A percentile compares a stretch with the other conserved stretches of the same genome.
phyloP scores from a whole-genome alignment of 2,329 filamentous ascomycete genomes.

The Cadophora malorum region DNA sequence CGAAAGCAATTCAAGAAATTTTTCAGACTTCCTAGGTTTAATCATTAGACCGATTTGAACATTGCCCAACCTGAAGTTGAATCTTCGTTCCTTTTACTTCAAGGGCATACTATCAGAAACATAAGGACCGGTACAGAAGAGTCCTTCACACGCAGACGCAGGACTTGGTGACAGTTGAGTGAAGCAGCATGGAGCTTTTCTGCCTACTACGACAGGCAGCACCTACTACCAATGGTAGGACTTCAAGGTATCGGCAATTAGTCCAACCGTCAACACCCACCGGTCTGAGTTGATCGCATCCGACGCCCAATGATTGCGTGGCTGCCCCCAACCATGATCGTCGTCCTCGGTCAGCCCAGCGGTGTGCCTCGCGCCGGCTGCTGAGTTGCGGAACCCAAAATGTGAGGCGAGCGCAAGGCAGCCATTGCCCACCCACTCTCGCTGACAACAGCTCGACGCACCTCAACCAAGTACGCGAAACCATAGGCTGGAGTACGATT shows the following conservation, averaged over 20 bases:
- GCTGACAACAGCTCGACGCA: conserved; percentile 23
- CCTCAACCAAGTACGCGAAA: background rate
- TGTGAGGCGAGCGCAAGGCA: conserved; percentile 31
- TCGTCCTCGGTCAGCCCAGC: conserved; percentile 18
- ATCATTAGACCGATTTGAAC: background rate
- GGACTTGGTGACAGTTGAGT: conserved; percentile 9
- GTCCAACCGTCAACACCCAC: background rate
- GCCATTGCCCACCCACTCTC: conserved; percentile 19
- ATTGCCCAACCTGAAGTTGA: background rate
- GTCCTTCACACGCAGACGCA: conserved; percentile 11
- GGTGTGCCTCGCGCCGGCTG: conserved; percentile 23
- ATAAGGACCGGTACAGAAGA: background rate
- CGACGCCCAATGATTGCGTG: background rate
- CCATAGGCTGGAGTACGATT: conserved; percentile 27
- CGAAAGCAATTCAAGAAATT: background rate
- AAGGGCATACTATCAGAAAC: background rate
- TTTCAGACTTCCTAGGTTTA: background rate
- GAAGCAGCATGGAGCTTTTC: background rate
- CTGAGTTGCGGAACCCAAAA: conserved; percentile 9
- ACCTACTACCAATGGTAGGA: conserved; percentile 11
- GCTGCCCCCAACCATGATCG: conserved; percentile 7
- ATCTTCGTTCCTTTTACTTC: background rate
- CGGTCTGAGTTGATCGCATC: background rate
- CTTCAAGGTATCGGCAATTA: background rate
- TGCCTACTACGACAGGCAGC: background rate